A percentile compares a stretch with the other conserved stretches of the same genome.
Conservation (phyloP, 164 flowering plant genomes). For the Chloranthus sessilifolius region DNA sequence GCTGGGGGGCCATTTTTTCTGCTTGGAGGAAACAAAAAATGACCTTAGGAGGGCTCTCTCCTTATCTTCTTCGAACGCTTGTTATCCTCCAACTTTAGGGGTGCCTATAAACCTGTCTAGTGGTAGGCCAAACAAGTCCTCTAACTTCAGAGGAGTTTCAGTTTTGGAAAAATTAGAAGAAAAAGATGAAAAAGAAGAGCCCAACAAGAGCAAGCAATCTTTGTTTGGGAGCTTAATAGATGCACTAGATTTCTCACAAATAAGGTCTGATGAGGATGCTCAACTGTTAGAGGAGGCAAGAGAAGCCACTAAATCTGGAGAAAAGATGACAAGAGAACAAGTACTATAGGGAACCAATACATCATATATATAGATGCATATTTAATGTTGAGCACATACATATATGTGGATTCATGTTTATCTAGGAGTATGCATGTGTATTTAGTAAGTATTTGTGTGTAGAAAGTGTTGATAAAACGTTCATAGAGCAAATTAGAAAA, state of each 20-base stretch:
- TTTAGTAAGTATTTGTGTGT: too few relatives aligned
- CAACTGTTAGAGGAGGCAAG: conserved; percentile 73
- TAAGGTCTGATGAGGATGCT: conserved; percentile 77
- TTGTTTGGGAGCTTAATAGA: conserved; percentile 64
- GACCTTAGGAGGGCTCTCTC: conserved; percentile 41
- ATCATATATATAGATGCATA: too few relatives aligned
- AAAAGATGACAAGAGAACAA: conserved; percentile 67
- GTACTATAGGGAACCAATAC: too few relatives aligned
- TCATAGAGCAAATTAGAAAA: too few relatives aligned
- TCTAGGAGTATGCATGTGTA: too few relatives aligned
- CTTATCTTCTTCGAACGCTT: conserved; percentile 31
- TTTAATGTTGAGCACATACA: too few relatives aligned
- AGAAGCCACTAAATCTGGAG: conserved; percentile 65
- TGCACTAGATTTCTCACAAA: conserved; percentile 84
- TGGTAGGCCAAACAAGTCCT: conserved; percentile 9
- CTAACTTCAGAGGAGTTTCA: conserved; percentile 17
- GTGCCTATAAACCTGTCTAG: conserved; percentile 12
- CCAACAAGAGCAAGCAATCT: conserved; percentile 46
- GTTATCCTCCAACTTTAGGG: conserved; percentile 16
- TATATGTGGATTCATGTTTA: too few relatives aligned
- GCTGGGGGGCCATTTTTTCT: too few relatives aligned
- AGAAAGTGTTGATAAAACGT: too few relatives aligned
- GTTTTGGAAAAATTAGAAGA: conserved; percentile 41
- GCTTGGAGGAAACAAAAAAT: too few relatives aligned
- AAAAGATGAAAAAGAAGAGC: conserved; percentile 18